phyloP scores from a whole-genome alignment of 345 rosid genomes.

The thale cress (Arabidopsis thaliana) region TAIR10.1 NC_003074.8:2053001-2053500 shows the following conservation, averaged over 20 bases:
- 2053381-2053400: not conserved
- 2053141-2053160: not conserved
- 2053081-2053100: not conserved
- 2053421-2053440: not conserved
- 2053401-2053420: not conserved
- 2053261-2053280: not conserved
- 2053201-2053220: slow-evolving; percentile 4
- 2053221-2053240: not conserved
- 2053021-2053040: not conserved
- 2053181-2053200: too few relatives aligned
- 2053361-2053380: not conserved
- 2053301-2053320: not conserved
- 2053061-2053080: not conserved
- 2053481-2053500: not conserved
- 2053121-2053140: not conserved
- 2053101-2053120: not conserved
- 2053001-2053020: not conserved
- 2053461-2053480: not conserved
- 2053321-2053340: not conserved
- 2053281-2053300: not conserved
- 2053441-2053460: too few relatives aligned
- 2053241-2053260: not conserved
- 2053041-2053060: not conserved
- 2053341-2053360: not conserved
- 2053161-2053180: not conserved